Evolutionary conservation across 257 asterid genomes (phyloP).

Genomic region (Ocimum tenuiflorum): DNA sequence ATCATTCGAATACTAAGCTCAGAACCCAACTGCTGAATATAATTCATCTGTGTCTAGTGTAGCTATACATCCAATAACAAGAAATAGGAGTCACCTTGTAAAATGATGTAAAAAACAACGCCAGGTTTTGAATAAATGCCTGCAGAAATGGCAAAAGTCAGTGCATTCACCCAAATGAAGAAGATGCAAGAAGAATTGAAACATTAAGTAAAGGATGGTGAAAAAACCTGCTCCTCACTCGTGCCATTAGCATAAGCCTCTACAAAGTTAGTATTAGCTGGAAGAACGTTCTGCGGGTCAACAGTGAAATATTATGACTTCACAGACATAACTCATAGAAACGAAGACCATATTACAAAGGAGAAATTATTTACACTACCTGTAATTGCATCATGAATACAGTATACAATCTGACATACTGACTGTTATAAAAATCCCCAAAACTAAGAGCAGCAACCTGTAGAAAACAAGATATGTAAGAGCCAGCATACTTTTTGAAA

Average conservation of each 20-base stretch:
- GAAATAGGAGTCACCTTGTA: constrained; percentile 50
- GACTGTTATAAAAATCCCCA: constrained; percentile 78
- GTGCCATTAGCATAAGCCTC: constrained; percentile 82
- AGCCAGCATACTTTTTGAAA: background rate
- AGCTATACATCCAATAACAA: background rate
- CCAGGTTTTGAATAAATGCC: constrained; percentile 96
- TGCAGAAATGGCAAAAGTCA: constrained; percentile 26
- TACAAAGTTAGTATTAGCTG: constrained; percentile 53
- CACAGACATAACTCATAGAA: background rate
- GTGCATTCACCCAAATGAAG: background rate
- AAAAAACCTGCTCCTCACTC: constrained; percentile 83
- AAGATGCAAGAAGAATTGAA: background rate
- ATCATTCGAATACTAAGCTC: background rate
- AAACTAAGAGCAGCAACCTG: constrained; percentile 91
- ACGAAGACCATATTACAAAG: background rate
- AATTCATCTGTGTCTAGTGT: background rate
- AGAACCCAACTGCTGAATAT: background rate
- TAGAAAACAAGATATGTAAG: constrained; percentile 16
- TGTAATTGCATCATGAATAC: constrained; percentile 82
- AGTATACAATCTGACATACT: constrained; percentile 67
- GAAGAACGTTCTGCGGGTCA: constrained; percentile 55
- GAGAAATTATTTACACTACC: constrained; percentile 35
- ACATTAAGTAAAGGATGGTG: background rate
- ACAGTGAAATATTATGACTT: background rate
- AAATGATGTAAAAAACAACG: constrained; percentile 87